Evolutionary conservation across 257 asterid species (phyloP).

Genomic region (Ophiorrhiza pumila): DNA sequence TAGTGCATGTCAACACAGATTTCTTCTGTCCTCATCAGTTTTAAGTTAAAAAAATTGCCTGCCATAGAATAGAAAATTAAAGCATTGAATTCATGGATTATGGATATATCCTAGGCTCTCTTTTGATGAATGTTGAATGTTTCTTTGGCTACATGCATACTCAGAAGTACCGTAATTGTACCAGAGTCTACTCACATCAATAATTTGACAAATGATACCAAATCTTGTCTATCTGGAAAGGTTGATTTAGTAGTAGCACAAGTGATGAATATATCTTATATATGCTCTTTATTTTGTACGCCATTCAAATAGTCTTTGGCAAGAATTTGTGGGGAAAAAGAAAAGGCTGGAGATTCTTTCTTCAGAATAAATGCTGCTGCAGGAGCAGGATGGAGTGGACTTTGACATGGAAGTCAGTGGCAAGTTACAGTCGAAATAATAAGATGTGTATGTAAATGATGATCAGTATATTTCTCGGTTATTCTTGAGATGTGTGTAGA

Average conservation of each 20-base stretch:
- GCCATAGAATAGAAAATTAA: too few relatives aligned
- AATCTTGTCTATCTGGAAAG: background rate
- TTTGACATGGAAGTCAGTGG: slow-evolving; percentile 3
- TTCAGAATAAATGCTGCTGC: slow-evolving; percentile 20
- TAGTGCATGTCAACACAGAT: background rate
- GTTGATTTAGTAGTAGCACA: background rate
- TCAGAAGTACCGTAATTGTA: background rate
- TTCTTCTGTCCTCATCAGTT: background rate
- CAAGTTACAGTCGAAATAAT: background rate
- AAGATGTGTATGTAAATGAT: too few relatives aligned
- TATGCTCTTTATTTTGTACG: background rate
- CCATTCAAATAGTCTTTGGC: slow-evolving; percentile 1
- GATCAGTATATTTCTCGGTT: background rate
- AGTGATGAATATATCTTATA: too few relatives aligned
- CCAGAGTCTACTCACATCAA: background rate
- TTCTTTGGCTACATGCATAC: too few relatives aligned
- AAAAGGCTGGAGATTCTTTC: background rate
- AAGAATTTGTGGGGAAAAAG: slow-evolving; percentile 5
- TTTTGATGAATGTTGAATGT: too few relatives aligned
- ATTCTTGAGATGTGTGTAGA: background rate
- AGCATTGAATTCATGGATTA: too few relatives aligned
- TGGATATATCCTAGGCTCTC: too few relatives aligned
- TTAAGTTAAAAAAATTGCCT: too few relatives aligned
- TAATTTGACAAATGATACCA: background rate
- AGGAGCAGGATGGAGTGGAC: background rate